These are phyloP conservation scores for Debaryomycetaceae sp. DNA, from an alignment of 1,139 yeast species.

Conservation along the genomic window DNA sequence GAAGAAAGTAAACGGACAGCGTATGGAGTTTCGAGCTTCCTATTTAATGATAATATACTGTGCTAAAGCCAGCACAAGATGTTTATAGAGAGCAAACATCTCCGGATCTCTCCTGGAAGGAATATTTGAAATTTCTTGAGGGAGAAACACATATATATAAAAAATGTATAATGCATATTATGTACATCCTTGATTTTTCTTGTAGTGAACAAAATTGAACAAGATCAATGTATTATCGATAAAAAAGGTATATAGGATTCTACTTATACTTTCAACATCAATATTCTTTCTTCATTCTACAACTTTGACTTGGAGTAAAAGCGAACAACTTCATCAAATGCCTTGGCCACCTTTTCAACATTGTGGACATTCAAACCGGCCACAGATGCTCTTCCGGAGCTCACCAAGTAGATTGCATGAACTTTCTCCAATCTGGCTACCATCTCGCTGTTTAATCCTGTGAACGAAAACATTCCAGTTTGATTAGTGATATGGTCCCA, in stretches of 20 bases:
- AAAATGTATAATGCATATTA: conserved; percentile 6
- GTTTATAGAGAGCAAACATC: background rate
- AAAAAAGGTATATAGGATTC: too few relatives aligned
- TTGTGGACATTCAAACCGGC: conserved; percentile 88
- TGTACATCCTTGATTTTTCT: conserved; percentile 3
- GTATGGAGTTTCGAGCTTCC: background rate
- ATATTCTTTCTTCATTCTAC: conserved; percentile 6
- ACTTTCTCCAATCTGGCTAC: conserved; percentile 72
- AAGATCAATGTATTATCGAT: background rate
- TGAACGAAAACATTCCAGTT: conserved; percentile 96
- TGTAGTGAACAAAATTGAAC: too few relatives aligned
- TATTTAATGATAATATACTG: background rate
- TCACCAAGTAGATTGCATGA: conserved; percentile 75
- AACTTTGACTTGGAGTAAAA: conserved; percentile 32
- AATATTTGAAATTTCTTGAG: background rate
- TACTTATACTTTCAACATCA: background rate
- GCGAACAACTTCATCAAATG: conserved; percentile 76
- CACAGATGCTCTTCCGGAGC: conserved; percentile 88
- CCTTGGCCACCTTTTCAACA: conserved; percentile 74
- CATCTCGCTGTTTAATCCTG: conserved; percentile 79
- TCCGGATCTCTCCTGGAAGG: background rate
- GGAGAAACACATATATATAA: background rate
- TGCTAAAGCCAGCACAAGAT: background rate
- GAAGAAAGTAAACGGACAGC: conserved; percentile 69
- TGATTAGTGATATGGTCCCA: conserved; percentile 94